phyloP scores from a whole-genome alignment of 2,329 filamentous ascomycete species.

The Massarina eburnea region DNA sequence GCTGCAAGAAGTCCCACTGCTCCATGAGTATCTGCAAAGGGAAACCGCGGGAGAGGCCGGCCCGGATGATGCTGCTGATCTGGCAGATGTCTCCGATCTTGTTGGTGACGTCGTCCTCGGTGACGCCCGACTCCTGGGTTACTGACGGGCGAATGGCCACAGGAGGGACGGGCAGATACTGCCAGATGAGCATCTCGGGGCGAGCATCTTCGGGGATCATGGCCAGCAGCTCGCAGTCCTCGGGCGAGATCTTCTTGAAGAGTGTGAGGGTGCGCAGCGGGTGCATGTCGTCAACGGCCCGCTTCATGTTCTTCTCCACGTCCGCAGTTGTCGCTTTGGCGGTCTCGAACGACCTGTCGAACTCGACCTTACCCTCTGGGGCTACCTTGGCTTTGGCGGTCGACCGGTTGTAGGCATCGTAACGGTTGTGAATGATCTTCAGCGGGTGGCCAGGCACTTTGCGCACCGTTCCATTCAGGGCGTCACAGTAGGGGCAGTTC shows the following conservation, averaged over 20 bases:
- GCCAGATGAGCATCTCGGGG: constrained; percentile 98
- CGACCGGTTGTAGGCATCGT: constrained; percentile 82
- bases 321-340: constrained; percentile 78
- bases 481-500: constrained; percentile 75
- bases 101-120: constrained; percentile 93
- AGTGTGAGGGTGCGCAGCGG: constrained; percentile 85
- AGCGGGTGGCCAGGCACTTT: constrained; percentile 81
- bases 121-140: constrained; percentile 87
- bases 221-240: constrained; percentile 88
- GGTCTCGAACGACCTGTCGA: constrained; percentile 81
- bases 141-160: constrained; percentile 94
- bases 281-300: constrained; percentile 92
- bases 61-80: constrained; percentile 83
- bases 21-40: constrained; percentile 91
- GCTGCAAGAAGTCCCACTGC: constrained; percentile 95
- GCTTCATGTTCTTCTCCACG: constrained; percentile 85
- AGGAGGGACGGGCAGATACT: constrained; percentile 89
- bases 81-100: constrained; percentile 97
- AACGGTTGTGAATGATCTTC: constrained; percentile 94
- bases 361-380: constrained; percentile 78
- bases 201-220: constrained; percentile 83
- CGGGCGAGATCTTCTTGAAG: constrained; percentile 81
- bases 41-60: constrained; percentile 79
- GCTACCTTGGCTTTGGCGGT: constrained; percentile 81
- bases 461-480: constrained; percentile 86